phyloP scores from a whole-genome alignment of 2,329 filamentous ascomycete species.

The Simplicillium aogashimaense region DNA sequence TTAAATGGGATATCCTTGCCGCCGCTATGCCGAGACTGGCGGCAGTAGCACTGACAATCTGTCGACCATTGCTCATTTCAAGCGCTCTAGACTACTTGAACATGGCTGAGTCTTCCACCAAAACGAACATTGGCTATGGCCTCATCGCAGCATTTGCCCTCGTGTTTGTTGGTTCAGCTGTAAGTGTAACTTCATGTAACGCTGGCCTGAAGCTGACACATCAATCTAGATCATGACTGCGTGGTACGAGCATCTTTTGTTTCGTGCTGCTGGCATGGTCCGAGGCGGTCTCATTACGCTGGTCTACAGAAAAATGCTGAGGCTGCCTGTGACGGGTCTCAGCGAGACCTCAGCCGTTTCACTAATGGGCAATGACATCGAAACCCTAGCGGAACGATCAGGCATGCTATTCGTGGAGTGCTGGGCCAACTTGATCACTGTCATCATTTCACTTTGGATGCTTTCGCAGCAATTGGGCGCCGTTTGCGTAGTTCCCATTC shows the following conservation, averaged over 20 bases:
- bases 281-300: conserved; percentile 19
- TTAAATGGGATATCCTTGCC: conserved; percentile 19
- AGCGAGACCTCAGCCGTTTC: conserved; percentile 18
- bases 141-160: conserved; percentile 20
- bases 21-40: conserved; percentile 17
- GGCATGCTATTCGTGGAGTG: conserved; percentile 18
- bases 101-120: conserved; percentile 8
- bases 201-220: neutral
- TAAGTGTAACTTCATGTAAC: conserved; percentile 7
- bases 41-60: conserved; percentile 18
- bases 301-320: conserved; percentile 19
- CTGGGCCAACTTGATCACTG: conserved; percentile 19
- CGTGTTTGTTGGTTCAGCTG: conserved; percentile 20
- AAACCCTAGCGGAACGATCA: conserved; percentile 16
- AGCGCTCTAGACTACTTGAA: conserved; percentile 11
- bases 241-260: conserved; percentile 22
- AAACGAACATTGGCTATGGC: conserved; percentile 18
- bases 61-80: conserved; percentile 20
- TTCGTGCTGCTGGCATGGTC: conserved; percentile 17
- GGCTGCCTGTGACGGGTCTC: conserved; percentile 14
- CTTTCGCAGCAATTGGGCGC: conserved; percentile 19
- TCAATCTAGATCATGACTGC: conserved; percentile 15
- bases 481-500: conserved; percentile 20
- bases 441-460: conserved; percentile 20
- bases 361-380: conserved; percentile 21